Base-by-base conservation (phyloP, 2,329 filamentous ascomycete genomes). In the Fusarium sp. region DNA sequence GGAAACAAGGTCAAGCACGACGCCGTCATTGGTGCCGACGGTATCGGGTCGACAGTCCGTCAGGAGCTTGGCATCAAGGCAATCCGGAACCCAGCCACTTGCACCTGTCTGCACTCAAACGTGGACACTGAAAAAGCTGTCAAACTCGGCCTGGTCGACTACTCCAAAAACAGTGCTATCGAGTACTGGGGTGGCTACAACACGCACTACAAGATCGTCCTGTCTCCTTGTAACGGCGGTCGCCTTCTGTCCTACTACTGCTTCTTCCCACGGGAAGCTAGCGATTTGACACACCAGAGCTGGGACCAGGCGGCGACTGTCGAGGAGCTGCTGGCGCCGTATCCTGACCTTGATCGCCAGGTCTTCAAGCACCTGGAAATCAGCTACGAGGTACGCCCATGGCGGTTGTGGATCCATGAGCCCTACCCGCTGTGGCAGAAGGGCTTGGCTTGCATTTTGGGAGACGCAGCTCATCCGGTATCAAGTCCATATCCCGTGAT, bases 161-260 rank as follows among this genome's bases (percentile, higher is more conserved):
- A 57, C 3, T 57, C 68, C 5, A 49, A 69, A 12, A 69, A 69
- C 79, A 83, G 79, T 17, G 89, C 89, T 0, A 81, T 92, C 1
- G 88, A 92, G 77, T 92, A 90, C 79, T 92, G 90, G 90, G 90
- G 90, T n/a, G 90, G 90, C 2, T 84, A 88, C 40, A 85, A 88
- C 44, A 78, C 76, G 2, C 70, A 74, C 63, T 86, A 90, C 78
- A 92, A 92, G 82, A 91, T 92, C 64, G 90, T 92, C 5, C 83
- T 92, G 2, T 91, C 89, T 0, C 88, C 90, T 33, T 92, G 90
- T 79, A 90, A 91, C 75, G 86, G 86, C 17, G 89, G 89, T 38
- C 86, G 86, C 40, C 79, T 91, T 3, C 81, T 91, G 5, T 90
- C 88, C 0, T 92, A 90, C 79, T 92, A 92, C 80, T 92, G 90